Conservation (phyloP, 73 alveolate species). For the Symbiodinium pilosum region DNA sequence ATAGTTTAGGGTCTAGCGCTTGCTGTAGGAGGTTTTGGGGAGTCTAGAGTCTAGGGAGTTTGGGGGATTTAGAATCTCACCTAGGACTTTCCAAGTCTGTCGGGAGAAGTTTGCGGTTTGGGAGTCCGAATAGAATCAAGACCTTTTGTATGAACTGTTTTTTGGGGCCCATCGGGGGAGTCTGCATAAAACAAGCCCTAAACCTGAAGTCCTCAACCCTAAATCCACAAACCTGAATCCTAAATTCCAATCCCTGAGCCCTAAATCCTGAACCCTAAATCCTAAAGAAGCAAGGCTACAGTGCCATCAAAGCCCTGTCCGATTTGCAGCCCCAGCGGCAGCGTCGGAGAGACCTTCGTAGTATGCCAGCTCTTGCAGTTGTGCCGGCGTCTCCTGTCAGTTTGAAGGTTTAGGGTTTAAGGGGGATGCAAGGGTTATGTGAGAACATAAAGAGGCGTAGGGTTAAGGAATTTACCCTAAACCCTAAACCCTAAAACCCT, state of each 20-base stretch:
- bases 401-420: background rate
- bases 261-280: background rate
- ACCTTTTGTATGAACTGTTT: too few relatives aligned
- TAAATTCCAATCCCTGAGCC: background rate
- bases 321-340: too few relatives aligned
- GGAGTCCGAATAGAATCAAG: too few relatives aligned
- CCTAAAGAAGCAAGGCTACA: background rate
- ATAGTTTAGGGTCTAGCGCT: too few relatives aligned
- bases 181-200: too few relatives aligned
- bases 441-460: too few relatives aligned
- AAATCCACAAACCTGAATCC: background rate
- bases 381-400: background rate
- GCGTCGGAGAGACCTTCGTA: slow-evolving; percentile 32
- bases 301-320: background rate
- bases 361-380: slow-evolving; percentile 13
- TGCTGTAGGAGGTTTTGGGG: too few relatives aligned
- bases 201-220: background rate
- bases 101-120: too few relatives aligned
- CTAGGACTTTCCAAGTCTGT: too few relatives aligned
- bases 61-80: too few relatives aligned
- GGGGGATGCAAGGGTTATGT: background rate
- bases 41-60: too few relatives aligned
- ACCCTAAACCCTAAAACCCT: background rate
- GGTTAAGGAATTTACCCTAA: background rate
- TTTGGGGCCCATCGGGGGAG: too few relatives aligned